These are phyloP conservation scores for Hortiboletus campestris DNA, from an alignment of 768 basidiomycete species.

Conservation along the genomic window DNA sequence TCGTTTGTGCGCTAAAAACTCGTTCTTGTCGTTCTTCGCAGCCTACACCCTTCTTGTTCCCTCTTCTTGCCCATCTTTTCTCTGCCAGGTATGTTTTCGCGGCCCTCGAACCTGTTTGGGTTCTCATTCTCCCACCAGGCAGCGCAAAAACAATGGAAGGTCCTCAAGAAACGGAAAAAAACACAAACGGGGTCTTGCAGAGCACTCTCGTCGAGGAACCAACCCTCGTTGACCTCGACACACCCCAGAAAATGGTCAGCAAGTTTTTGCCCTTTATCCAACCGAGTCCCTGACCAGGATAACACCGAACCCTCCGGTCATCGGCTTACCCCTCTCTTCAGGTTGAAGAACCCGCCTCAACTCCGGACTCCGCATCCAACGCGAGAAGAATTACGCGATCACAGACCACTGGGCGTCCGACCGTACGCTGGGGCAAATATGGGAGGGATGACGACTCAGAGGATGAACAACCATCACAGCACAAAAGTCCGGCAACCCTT, in stretches of 20 bases:
- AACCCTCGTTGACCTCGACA: slow-evolving; percentile 26
- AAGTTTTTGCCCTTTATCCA: slow-evolving; percentile 31
- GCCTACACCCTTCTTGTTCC: neutral
- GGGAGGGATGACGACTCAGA: slow-evolving; percentile 31
- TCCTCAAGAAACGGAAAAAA: slow-evolving; percentile 24
- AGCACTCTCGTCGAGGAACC: slow-evolving; percentile 15
- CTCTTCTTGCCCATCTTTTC: neutral
- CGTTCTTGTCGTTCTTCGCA: slow-evolving; percentile 7
- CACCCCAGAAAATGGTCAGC: slow-evolving; percentile 31
- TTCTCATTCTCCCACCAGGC: slow-evolving; percentile 31
- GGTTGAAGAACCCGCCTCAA: slow-evolving; percentile 19
- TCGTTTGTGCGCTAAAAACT: slow-evolving; percentile 16
- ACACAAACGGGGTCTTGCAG: slow-evolving; percentile 6
- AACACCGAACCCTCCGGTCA: slow-evolving; percentile 29
- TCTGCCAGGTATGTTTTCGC: slow-evolving; percentile 13
- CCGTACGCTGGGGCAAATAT: slow-evolving; percentile 35
- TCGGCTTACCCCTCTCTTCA: slow-evolving; percentile 21
- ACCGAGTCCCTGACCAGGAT: slow-evolving; percentile 25
- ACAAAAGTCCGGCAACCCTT: slow-evolving; percentile 22
- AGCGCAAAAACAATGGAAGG: slow-evolving; percentile 33
- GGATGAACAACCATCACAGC: slow-evolving; percentile 15
- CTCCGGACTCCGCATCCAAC: slow-evolving; percentile 26
- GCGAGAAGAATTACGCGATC: slow-evolving; percentile 33
- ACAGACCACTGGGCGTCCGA: slow-evolving; percentile 34
- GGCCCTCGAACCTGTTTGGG: neutral